These are phyloP conservation scores for Orbilia blumenaviensis DNA, from an alignment of 2,329 filamentous ascomycete species.

Conservation along the genomic window DNA sequence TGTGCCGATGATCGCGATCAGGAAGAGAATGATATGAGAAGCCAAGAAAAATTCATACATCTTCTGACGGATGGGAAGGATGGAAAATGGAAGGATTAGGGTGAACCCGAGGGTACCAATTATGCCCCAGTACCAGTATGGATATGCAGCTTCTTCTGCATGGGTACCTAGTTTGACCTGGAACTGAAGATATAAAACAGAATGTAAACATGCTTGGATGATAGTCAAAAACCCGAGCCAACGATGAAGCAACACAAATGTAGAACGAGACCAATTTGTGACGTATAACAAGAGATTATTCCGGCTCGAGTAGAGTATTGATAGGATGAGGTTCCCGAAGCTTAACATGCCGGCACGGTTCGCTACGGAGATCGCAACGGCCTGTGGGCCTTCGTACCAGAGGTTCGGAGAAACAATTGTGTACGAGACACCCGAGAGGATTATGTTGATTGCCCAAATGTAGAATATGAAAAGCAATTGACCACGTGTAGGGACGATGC, in stretches of 20 bases:
- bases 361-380: conserved; percentile 59
- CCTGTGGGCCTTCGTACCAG: conserved; percentile 55
- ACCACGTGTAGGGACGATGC: conserved; percentile 60
- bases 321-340: conserved; percentile 59
- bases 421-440: conserved; percentile 58
- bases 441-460: conserved; percentile 60
- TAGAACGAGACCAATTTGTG: conserved; percentile 61
- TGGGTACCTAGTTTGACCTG: conserved; percentile 57
- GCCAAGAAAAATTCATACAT: conserved; percentile 60
- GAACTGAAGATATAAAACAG: conserved; percentile 58
- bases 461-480: conserved; percentile 60
- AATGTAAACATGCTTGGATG: conserved; percentile 59
- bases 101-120: conserved; percentile 58
- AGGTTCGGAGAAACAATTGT: conserved; percentile 58
- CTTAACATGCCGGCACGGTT: conserved; percentile 57
- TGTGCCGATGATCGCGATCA: conserved; percentile 59
- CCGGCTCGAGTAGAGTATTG: conserved; percentile 60
- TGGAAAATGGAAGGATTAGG: conserved; percentile 56
- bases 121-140: conserved; percentile 61
- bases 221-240: conserved; percentile 59
- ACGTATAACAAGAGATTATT: conserved; percentile 61
- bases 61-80: conserved; percentile 57
- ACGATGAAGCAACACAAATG: conserved; percentile 61
- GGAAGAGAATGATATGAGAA: conserved; percentile 58
- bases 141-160: conserved; percentile 52